Percentiles rank a stretch among this genome's conserved stretches.
Evolutionary conservation across 2,329 filamentous ascomycete species (phyloP).

Genomic region (Ophiocordyceps robertsii): DNA sequence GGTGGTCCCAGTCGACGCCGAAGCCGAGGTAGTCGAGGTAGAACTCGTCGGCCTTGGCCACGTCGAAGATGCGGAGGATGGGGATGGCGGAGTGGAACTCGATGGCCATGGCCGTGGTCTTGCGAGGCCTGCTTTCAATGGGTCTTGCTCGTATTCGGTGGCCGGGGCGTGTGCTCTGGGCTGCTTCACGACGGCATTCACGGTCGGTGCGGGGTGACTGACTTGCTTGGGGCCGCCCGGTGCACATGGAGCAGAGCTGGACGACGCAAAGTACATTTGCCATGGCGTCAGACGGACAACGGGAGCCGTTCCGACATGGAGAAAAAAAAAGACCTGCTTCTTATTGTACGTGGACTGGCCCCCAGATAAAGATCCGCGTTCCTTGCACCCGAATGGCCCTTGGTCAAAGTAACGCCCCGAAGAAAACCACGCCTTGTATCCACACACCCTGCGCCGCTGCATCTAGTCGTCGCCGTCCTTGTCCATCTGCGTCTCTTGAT

Average conservation of each 20-base stretch:
- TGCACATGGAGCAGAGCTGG: too few relatives aligned
- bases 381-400: background rate
- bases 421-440: background rate
- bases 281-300: background rate
- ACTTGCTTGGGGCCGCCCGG: too few relatives aligned
- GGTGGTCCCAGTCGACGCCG: conserved; percentile 8
- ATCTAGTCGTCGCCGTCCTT: conserved; percentile 19
- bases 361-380: background rate
- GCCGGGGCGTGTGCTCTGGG: too few relatives aligned
- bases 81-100: conserved; percentile 6
- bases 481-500: conserved; percentile 21
- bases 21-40: conserved; percentile 8
- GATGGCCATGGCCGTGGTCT: background rate
- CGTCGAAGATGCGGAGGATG: conserved; percentile 8
- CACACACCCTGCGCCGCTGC: background rate
- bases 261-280: background rate
- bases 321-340: background rate
- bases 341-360: background rate
- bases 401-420: background rate
- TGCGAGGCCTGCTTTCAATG: too few relatives aligned
- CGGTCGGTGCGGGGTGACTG: background rate
- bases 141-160: too few relatives aligned
- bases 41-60: conserved; percentile 9
- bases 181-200: background rate
- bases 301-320: background rate